Conservation (phyloP, 371 early-diverging fungal species). For the Mortierella sp. region DNA sequence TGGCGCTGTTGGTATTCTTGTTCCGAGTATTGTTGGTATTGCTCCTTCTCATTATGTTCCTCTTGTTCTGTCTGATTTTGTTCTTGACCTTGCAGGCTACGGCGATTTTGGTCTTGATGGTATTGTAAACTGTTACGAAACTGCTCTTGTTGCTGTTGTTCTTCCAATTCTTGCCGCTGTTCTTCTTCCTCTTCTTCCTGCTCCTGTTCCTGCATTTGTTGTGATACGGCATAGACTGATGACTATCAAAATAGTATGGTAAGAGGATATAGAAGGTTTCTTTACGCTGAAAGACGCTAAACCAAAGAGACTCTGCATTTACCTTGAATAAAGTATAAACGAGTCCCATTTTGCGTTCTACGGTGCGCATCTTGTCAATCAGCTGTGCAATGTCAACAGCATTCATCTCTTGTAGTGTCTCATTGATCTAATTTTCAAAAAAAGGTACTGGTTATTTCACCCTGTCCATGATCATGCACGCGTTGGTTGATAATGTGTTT, state of each 20-base stretch:
- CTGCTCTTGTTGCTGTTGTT: slow-evolving; percentile 4
- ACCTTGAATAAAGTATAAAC: slow-evolving; percentile 55
- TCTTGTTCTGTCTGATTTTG: slow-evolving; percentile 16
- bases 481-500: background rate
- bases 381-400: slow-evolving; percentile 50
- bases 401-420: slow-evolving; percentile 49
- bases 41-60: background rate
- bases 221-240: slow-evolving; percentile 37
- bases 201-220: slow-evolving; percentile 26
- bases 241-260: slow-evolving; percentile 18
- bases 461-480: background rate
- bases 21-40: slow-evolving; percentile 11
- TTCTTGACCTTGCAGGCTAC: slow-evolving; percentile 6
- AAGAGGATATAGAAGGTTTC: background rate
- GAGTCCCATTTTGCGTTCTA: slow-evolving; percentile 56
- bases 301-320: background rate
- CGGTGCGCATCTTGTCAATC: slow-evolving; percentile 53
- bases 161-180: background rate
- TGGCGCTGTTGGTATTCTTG: slow-evolving; percentile 14
- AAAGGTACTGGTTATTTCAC: background rate
- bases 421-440: slow-evolving; percentile 38
- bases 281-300: background rate
- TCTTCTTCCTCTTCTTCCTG: slow-evolving; percentile 16
- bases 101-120: slow-evolving; percentile 7
- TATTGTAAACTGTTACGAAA: background rate